Evolutionary conservation across 345 rosid species (phyloP).

Genomic region (Cardamine occulta): DNA sequence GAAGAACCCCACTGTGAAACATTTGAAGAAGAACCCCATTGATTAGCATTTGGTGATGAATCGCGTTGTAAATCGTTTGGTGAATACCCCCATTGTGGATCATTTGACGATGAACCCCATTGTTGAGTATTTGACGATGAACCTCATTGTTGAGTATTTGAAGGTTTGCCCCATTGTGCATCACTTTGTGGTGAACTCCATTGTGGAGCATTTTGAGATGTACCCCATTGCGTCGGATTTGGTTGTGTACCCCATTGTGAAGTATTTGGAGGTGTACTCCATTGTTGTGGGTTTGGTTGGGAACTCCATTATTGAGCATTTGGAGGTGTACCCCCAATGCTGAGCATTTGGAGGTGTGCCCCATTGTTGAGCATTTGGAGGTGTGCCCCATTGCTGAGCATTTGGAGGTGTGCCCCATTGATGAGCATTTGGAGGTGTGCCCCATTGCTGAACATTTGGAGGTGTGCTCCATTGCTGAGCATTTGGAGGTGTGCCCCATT

Average conservation of each 20-base stretch:
- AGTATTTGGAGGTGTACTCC: not conserved
- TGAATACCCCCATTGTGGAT: not conserved
- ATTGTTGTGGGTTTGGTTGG: not conserved
- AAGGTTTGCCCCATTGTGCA: not conserved
- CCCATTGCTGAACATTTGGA: too few species aligned
- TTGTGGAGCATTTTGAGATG: not conserved
- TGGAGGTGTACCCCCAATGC: not conserved
- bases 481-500: too few species aligned
- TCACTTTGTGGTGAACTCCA: not conserved
- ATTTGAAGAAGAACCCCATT: not conserved
- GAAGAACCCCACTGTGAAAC: not conserved
- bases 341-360: not conserved
- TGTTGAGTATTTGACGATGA: not conserved
- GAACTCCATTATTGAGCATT: not conserved
- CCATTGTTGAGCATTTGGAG: not conserved
- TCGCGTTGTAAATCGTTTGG: not conserved
- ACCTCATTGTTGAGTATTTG: not conserved
- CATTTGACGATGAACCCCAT: not conserved
- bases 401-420: not conserved
- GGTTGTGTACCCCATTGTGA: not conserved
- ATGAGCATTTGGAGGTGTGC: too few species aligned
- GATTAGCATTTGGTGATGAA: not conserved
- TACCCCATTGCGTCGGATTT: not conserved
- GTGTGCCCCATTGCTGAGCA: too few species aligned
- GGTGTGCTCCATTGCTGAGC: too few species aligned